Base-by-base conservation (phyloP, 768 basidiomycete genomes). In the Psilocybe azurescens region DNA sequence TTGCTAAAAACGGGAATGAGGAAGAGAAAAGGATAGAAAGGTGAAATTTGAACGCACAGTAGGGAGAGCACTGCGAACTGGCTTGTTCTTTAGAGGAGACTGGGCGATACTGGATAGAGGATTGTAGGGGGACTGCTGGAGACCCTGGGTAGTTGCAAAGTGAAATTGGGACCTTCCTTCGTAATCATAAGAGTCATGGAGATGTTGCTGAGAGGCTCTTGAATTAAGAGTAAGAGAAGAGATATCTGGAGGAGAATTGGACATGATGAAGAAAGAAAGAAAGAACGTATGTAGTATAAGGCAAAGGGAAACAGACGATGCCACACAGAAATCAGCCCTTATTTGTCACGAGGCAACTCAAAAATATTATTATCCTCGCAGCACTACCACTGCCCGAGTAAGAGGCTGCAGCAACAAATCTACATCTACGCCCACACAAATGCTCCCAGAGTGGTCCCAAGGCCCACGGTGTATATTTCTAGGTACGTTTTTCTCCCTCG, bases 141-240 rank as follows among this genome's bases (percentile, higher is more conserved):
- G 71, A 67, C 78, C 80, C 57, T 81, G 78, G 55, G 87, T 83
- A 41, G 92, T 88, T 48, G 84, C 78, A 75, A 88, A 93, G 73
- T 89, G 90, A 78, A 88, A 92, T 68, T 80, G 87, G 65, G 81
- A 77, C 77, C 89, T 79, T 77, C 82, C 85, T 73, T 94, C 91
- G 79, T 89, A 92, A 82, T 93, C 90, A 79, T 91, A 91, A 89
- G 81, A 78, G 76, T 94, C 91, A 81, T 93, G 86, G 83, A 89
- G 86, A 85, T 90, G 90, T 89, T 86, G 89, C 77, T 86, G 88
- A 64, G 85, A 80, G 33, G 73, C 73, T 63, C 73, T 75, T 65
- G 85, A 80, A 77, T 84, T 84, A 75, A 93, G 86, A 70, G 91
- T 88, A 72, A 94, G 78, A 67, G 89, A 81, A 53, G 89, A 87